Evolutionary conservation across 1,139 yeast genomes (phyloP), one percentile per base, ranked within the genome.

Genomic region (Suhomyces bribrorum): DNA sequence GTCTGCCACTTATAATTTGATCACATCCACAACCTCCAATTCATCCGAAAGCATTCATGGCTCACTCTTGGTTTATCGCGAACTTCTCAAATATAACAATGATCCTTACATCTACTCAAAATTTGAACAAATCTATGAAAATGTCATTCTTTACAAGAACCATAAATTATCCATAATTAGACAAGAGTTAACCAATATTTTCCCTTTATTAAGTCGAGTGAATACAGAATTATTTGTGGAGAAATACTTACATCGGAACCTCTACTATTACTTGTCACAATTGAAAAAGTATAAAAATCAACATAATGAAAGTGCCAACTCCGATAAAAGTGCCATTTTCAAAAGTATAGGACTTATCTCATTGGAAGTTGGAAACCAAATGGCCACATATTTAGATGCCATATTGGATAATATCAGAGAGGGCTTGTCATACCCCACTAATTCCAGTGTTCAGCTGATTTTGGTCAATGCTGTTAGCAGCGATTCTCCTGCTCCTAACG

Each of bases 321-420:
- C 66, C 7, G 98, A 92, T 52, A 78, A 87, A 45, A 78, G 89
- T 14, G 79, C 86, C 13, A 86, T 90, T 5, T 78, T 89, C 49
- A 69, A 75, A n/a, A 83, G 96, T 26, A 84, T 90, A 36, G 98
- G 97, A 23, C 81, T 84, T 46, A 83, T 92, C 30, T 83, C 96
- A 0, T 71, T 79, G 29, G 90, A 89, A 47, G 95, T 90, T 1
- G 85, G 90, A 6, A 84, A 88, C 43, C 89, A 84, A 52, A 86
- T 92, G 69, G 86, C 92, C 3, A 87, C 94, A 2, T 92, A 90
- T 54, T 68, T 90, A 37, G 96, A 89, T 57, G 90, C 94, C 2
- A 84, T 92, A 23, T 65, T 90, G 37, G 90, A 85, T 45, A 87
- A 84, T 49, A 80, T 90, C 17, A 74, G 90, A 53, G 97, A 90